phyloP scores from a whole-genome alignment of 1,284 basidiomycete genomes.

The Fomitopsis betulina region DNA sequence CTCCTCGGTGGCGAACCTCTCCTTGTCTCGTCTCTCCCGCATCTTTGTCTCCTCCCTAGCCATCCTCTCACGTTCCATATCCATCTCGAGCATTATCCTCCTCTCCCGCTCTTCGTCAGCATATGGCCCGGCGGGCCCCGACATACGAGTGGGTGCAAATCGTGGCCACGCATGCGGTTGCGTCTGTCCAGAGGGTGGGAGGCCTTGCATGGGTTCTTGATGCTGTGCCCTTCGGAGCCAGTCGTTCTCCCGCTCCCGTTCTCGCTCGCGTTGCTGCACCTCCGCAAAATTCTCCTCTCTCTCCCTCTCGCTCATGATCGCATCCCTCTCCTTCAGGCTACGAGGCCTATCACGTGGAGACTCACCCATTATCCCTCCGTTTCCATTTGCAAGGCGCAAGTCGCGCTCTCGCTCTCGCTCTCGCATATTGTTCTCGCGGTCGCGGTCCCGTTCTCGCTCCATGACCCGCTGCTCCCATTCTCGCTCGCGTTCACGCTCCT shows the following conservation, averaged over 20 bases:
- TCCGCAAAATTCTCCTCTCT: neutral
- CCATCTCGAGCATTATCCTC: constrained; percentile 12
- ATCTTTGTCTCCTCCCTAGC: neutral
- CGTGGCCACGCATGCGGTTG: constrained; percentile 16
- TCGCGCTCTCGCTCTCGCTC: constrained; percentile 9
- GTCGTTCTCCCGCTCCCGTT: constrained; percentile 9
- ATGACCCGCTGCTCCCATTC: constrained; percentile 16
- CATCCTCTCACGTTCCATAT: constrained; percentile 8
- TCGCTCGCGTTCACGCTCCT: constrained; percentile 21
- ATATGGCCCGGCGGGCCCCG: neutral
- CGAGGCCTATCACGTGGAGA: neutral
- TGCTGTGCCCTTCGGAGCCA: constrained; percentile 1
- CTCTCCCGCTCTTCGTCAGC: constrained; percentile 13
- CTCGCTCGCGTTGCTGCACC: constrained; percentile 10
- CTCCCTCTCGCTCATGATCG: constrained; percentile 1
- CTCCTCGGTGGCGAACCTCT: constrained; percentile 1
- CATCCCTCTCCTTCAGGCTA: neutral
- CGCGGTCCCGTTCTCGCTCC: constrained; percentile 8
- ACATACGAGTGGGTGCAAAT: constrained; percentile 12
- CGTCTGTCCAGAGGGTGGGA: constrained; percentile 1
- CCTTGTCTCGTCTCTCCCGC: neutral
- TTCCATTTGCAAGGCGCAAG: constrained; percentile 8
- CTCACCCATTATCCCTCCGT: constrained; percentile 11
- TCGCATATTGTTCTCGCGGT: constrained; percentile 2
- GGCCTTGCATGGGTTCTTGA: constrained; percentile 9